Conservation (phyloP, 1,139 yeast species). For the Saccharomyces pastorianus region DNA sequence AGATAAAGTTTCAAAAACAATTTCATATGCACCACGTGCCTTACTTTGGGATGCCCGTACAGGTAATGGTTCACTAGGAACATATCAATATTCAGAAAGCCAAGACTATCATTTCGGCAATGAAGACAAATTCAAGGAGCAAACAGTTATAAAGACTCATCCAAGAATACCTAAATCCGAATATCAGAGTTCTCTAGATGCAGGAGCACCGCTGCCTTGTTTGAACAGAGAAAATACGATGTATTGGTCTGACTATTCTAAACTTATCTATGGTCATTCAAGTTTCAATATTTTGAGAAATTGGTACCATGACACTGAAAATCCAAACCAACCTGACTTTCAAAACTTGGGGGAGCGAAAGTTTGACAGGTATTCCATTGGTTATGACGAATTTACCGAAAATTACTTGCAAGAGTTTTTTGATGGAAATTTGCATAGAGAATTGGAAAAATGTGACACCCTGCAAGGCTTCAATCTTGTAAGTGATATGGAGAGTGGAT, state of each 20-base stretch:
- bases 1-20: conserved; percentile 34
- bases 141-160: conserved; percentile 23
- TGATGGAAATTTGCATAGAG: conserved; percentile 51
- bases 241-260: conserved; percentile 79
- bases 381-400: conserved; percentile 41
- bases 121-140: conserved; percentile 10
- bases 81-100: conserved; percentile 40
- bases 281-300: conserved; percentile 45
- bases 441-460: conserved; percentile 71
- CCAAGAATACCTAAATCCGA: conserved; percentile 39
- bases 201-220: conserved; percentile 34
- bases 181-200: conserved; percentile 58
- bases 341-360: conserved; percentile 19
- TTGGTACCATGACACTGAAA: conserved; percentile 40
- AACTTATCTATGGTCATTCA: conserved; percentile 58
- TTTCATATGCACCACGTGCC: conserved; percentile 73
- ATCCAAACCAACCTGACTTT: conserved; percentile 30
- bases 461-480: conserved; percentile 62
- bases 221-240: conserved; percentile 40
- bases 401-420: conserved; percentile 40
- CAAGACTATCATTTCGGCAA: conserved; percentile 23
- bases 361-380: conserved; percentile 40
- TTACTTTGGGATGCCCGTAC: conserved; percentile 66
- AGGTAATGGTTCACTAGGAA: conserved; percentile 56
- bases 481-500: conserved; percentile 64